These are phyloP conservation scores for Phytophthora niederhauseri DNA, from an alignment of 352 stramenopile genomes.

Conservation along the genomic window DNA sequence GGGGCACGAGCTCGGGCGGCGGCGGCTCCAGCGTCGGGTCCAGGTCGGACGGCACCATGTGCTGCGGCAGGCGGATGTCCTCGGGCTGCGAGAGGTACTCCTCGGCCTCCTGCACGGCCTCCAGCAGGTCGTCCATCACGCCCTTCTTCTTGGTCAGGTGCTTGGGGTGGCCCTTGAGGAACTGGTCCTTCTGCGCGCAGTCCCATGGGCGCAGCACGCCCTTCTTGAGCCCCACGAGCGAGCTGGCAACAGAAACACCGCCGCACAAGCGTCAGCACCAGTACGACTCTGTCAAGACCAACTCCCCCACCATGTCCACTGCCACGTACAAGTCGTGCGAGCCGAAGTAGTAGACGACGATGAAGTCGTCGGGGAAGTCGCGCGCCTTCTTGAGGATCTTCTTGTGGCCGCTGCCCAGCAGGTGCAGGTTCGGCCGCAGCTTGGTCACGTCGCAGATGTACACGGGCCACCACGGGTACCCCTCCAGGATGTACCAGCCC, in stretches of 20 bases:
- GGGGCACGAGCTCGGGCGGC: slow-evolving; percentile 35
- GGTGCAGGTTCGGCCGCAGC: slow-evolving; percentile 67
- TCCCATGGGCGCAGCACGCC: slow-evolving; percentile 72
- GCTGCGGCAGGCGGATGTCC: slow-evolving; percentile 70
- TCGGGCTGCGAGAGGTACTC: slow-evolving; percentile 80
- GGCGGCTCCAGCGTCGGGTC: slow-evolving; percentile 76
- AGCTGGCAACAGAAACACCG: slow-evolving; percentile 38
- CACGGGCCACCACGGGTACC: slow-evolving; percentile 87
- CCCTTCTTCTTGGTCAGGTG: slow-evolving; percentile 76
- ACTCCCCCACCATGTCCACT: no score
- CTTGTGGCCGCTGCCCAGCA: slow-evolving; percentile 70
- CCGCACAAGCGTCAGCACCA: background rate
- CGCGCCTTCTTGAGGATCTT: slow-evolving; percentile 76
- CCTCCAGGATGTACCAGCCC: slow-evolving; percentile 87
- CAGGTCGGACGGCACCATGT: slow-evolving; percentile 86
- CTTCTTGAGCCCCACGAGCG: slow-evolving; percentile 66
- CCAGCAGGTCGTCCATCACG: slow-evolving; percentile 49
- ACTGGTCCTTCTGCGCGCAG: slow-evolving; percentile 69
- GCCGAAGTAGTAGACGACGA: slow-evolving; percentile 87
- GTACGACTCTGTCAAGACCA: no score
- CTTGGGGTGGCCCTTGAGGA: slow-evolving; percentile 70
- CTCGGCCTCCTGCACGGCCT: slow-evolving; percentile 73
- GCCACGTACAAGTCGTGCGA: slow-evolving; percentile 82
- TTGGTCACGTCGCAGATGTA: slow-evolving; percentile 85
- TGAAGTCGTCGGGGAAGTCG: slow-evolving; percentile 74